Evolutionary conservation across 208 protist species (phyloP), one percentile per base, ranked within the genome.

Genomic region (Crithidia fasciculata): DNA sequence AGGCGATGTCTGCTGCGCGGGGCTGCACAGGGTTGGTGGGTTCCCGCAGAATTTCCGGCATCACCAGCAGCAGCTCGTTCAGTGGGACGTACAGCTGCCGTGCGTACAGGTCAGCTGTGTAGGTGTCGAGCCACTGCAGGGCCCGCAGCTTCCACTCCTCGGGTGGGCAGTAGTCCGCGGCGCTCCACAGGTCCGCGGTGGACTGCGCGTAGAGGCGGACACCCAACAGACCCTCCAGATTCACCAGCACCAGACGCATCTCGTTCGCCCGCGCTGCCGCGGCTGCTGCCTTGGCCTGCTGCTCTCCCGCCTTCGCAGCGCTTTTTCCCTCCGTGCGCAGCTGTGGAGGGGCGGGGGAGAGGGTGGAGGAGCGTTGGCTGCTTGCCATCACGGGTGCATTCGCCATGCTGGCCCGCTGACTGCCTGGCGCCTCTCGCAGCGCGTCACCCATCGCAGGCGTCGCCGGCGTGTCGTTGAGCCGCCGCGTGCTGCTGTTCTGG

Each of bases 71-170:
- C 13, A 96, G 78, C 72, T 96, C 89, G 69, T 96, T 94, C 4
- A 94, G 74, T 0, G 92, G 86, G 0, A 94, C 89, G 80, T 89
- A 92, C 6, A 96, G 82, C 64, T 89, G 60, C 9, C 71, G 78
- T 8, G 69, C 79, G 59, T 89, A 85, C 8, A 96, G 78, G 28
- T 86, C 73, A 10, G 82, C 73, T 7, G 85, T 90, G 78, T 96
- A 96, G 53, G 79, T 72, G 45, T 94, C 89, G 13, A 96, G 75
- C 90, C 89, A 95, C 78, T 96, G 92, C 60, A 92, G 74, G 18
- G 89, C 84, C 7, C 89, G 87, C 73, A 90, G 62, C 76, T 89
- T 87, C 90, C 92, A 96, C 60, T 89, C 70, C 50, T 72, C 78
- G 10, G 84, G 80, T 2, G 65, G 53, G 63, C 80, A 88, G 36